Conservation (phyloP, 1,284 basidiomycete species). For the Veloboletus limbatus region DNA sequence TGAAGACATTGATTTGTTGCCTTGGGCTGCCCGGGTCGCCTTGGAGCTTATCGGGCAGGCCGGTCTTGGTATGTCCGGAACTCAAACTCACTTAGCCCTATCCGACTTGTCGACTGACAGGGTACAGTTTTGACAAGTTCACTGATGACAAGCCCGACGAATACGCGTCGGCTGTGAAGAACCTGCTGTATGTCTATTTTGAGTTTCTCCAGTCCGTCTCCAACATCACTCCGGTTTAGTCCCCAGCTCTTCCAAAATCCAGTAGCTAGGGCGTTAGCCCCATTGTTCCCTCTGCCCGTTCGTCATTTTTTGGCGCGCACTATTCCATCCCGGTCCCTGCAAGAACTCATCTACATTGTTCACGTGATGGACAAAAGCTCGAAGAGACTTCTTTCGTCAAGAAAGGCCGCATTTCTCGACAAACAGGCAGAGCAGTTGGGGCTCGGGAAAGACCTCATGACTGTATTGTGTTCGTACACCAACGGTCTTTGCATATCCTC, state of each 20-base stretch:
- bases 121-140: conserved; percentile 39
- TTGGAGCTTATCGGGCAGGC: conserved; percentile 46
- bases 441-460: conserved; percentile 1
- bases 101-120: conserved; percentile 44
- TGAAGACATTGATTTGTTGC: conserved; percentile 41
- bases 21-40: conserved; percentile 47
- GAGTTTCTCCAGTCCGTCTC: conserved; percentile 11
- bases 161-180: conserved; percentile 22
- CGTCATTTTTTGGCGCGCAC: conserved; percentile 42
- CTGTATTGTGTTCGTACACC: conserved; percentile 2
- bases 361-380: conserved; percentile 47
- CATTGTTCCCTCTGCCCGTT: conserved; percentile 38
- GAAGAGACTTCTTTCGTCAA: conserved; percentile 36
- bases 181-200: conserved; percentile 41
- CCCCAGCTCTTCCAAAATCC: conserved; percentile 39
- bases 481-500: not conserved
- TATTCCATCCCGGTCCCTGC: conserved; percentile 38
- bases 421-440: conserved; percentile 29
- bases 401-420: conserved; percentile 29
- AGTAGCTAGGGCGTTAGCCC: conserved; percentile 31
- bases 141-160: conserved; percentile 39
- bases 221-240: conserved; percentile 25
- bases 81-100: not conserved
- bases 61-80: conserved; percentile 36
- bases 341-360: conserved; percentile 42